Evolutionary conservation across 352 stramenopile genomes (phyloP).

Genomic region (Phytophthora tentaculata): DNA sequence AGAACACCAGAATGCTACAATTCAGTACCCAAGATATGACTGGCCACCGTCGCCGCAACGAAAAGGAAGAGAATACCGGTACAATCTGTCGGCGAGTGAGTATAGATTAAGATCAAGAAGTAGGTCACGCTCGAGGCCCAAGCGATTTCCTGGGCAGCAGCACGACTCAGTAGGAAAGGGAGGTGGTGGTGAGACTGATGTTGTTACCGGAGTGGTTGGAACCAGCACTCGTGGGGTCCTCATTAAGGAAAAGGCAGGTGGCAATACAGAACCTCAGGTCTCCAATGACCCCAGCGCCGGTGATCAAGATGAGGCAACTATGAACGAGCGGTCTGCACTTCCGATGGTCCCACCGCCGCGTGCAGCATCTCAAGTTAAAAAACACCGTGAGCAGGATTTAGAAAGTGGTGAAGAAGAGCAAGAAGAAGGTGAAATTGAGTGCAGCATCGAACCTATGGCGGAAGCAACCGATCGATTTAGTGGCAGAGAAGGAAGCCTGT

Average conservation of each 20-base stretch:
- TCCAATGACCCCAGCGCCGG: neutral
- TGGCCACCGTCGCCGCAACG: conserved; percentile 4
- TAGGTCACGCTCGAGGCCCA: conserved; percentile 16
- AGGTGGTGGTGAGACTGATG: neutral
- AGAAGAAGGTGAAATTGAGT: conserved; percentile 33
- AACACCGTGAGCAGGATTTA: neutral
- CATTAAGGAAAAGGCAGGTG: neutral
- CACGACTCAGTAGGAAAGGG: neutral
- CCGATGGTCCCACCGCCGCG: no score
- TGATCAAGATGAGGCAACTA: neutral
- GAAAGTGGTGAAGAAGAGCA: conserved; percentile 23
- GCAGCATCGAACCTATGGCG: neutral
- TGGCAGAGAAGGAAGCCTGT: neutral
- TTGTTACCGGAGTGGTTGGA: neutral
- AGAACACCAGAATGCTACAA: conserved; percentile 7
- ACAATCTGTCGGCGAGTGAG: neutral
- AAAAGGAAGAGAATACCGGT: neutral
- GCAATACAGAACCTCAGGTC: neutral
- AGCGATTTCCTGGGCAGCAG: neutral
- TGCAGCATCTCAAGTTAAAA: neutral
- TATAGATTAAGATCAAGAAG: conserved; percentile 15
- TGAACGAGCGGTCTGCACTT: neutral
- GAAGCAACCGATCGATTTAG: neutral
- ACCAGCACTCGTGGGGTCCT: neutral
- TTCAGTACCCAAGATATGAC: conserved; percentile 17